Percentiles rank a stretch among this genome's conserved stretches.
Conservation (phyloP, 192 early-diverging fungal species). For the Paraglomus brasilianum region DNA sequence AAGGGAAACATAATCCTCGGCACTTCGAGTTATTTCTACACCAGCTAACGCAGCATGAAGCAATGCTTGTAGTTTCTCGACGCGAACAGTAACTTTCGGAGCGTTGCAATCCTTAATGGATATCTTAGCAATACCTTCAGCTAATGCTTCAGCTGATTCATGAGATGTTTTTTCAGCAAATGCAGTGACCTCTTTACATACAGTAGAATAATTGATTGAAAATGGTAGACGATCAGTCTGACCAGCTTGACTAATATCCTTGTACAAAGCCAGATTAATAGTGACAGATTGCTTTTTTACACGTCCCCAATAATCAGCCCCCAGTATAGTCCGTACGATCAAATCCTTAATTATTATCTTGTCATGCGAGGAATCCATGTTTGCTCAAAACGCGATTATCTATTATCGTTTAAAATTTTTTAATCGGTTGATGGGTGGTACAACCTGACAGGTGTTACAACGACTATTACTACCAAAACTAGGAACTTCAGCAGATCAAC, state of each 20-base stretch:
- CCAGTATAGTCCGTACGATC: conserved; percentile 77
- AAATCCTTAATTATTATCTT: conserved; percentile 75
- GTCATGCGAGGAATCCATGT: conserved; percentile 38
- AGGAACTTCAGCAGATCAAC: too few species aligned
- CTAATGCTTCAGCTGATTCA: conserved; percentile 71
- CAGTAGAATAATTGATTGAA: conserved; percentile 81
- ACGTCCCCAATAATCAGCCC: conserved; percentile 93
- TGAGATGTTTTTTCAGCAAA: conserved; percentile 74
- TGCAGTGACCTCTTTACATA: conserved; percentile 72
- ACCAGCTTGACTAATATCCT: conserved; percentile 73
- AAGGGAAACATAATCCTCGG: conserved; percentile 48
- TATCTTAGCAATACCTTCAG: conserved; percentile 61
- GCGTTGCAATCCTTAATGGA: conserved; percentile 65
- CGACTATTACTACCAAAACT: too few species aligned
- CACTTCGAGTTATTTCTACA: conserved; percentile 81
- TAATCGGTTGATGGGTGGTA: too few species aligned
- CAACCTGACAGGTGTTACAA: too few species aligned
- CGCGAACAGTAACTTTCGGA: conserved; percentile 63
- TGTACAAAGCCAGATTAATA: conserved; percentile 73
- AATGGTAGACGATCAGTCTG: conserved; percentile 75
- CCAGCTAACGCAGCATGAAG: conserved; percentile 87
- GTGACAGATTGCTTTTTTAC: conserved; percentile 83
- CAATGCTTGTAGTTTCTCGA: conserved; percentile 87
- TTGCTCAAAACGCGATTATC: too few species aligned
- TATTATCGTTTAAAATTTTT: too few species aligned